A percentile compares a stretch with the other conserved stretches of the same genome.
Conservation (phyloP, 164 flowering plant species). For the Nymphaea colorata region DNA sequence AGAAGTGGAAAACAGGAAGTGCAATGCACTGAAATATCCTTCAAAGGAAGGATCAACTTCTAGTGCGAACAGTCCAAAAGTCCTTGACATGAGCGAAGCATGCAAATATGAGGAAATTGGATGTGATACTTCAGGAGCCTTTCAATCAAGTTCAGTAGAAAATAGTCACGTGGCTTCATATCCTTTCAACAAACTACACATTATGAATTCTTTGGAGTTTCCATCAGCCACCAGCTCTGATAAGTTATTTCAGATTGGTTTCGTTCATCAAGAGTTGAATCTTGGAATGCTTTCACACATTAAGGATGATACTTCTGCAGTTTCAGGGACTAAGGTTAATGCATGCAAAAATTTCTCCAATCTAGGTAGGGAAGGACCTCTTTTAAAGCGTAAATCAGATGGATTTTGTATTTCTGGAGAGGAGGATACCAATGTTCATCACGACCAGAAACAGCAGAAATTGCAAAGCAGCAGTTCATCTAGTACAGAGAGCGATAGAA, state of each 20-base stretch:
- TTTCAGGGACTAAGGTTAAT: neutral
- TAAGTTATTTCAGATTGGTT: neutral
- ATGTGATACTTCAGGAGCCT: constrained; percentile 14
- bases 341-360: neutral
- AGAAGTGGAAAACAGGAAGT: neutral
- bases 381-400: neutral
- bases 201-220: neutral
- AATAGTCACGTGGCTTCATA: neutral
- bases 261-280: neutral
- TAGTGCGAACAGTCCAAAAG: neutral
- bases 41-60: neutral
- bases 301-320: neutral
- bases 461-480: neutral
- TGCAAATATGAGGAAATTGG: constrained; percentile 9
- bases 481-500: neutral
- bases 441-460: neutral
- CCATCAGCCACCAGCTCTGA: neutral
- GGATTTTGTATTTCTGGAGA: neutral
- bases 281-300: neutral
- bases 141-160: constrained; percentile 13
- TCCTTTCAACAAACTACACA: neutral
- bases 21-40: neutral
- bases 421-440: neutral
- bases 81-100: constrained; percentile 9
- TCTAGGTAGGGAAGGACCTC: neutral